phyloP scores from a whole-genome alignment of 2,329 filamentous ascomycete species.

The Hypoxylon sp. region DNA sequence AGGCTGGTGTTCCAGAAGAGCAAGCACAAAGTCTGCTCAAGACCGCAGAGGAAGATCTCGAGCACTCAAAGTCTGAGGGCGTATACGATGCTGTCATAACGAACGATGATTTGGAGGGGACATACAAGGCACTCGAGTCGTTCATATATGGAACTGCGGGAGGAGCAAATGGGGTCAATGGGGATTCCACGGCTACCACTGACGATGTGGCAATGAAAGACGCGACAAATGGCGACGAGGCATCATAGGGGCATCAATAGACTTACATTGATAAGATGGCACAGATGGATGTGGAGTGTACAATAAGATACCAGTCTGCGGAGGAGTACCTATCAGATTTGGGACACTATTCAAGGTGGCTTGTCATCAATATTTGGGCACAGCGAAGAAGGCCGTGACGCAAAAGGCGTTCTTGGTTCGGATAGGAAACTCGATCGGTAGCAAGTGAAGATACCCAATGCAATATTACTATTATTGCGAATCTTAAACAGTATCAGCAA shows the following conservation, averaged over 20 bases:
- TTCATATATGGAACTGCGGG: conserved; percentile 61
- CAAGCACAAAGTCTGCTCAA: conserved; percentile 62
- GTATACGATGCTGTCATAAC: conserved; percentile 67
- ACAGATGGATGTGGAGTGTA: not conserved
- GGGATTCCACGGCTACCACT: conserved; percentile 17
- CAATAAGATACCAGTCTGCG: not conserved
- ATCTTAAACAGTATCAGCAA: not conserved
- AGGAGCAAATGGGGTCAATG: conserved; percentile 46
- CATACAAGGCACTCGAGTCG: conserved; percentile 64
- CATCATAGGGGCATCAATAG: conserved; percentile 22
- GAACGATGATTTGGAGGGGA: conserved; percentile 66
- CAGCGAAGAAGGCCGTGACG: not conserved
- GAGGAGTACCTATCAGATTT: not conserved
- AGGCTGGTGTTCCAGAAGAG: conserved; percentile 61
- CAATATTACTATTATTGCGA: not conserved
- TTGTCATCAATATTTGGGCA: not conserved
- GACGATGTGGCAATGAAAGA: conserved; percentile 47
- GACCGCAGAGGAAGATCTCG: conserved; percentile 57
- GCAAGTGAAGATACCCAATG: conserved; percentile 37
- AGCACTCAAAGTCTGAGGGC: conserved; percentile 62
- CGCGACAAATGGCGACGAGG: conserved; percentile 34
- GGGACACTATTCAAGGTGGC: not conserved
- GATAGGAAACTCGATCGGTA: conserved; percentile 14
- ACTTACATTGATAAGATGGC: not conserved
- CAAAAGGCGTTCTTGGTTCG: conserved; percentile 7